Evolutionary conservation across 257 asterid genomes (phyloP).

Genomic region (Ligustrum vulgare): DNA sequence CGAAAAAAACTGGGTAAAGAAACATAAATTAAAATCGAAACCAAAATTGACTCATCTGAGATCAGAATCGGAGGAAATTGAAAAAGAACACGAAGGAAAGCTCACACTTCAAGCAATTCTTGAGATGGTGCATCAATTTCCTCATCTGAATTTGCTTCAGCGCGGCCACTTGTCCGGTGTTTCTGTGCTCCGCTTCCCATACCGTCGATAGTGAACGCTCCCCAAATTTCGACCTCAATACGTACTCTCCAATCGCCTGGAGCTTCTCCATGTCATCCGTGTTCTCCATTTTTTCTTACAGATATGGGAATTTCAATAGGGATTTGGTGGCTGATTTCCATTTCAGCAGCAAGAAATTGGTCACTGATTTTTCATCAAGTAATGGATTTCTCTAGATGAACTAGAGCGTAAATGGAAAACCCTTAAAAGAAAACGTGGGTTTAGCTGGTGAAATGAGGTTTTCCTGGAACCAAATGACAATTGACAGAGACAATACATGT

Average conservation of each 20-base stretch:
- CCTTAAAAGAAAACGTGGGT: no score
- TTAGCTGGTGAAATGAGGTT: no score
- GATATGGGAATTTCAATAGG: not conserved
- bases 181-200: constrained; percentile 49
- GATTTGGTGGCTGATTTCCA: not conserved
- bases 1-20: no score
- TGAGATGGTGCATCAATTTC: constrained; percentile 42
- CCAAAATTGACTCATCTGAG: no score
- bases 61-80: no score
- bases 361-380: not conserved
- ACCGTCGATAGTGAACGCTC: constrained; percentile 41
- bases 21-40: no score
- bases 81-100: constrained; percentile 48
- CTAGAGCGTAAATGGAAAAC: no score
- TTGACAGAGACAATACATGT: no score
- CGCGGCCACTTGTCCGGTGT: constrained; percentile 45
- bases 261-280: not conserved
- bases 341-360: no score
- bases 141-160: constrained; percentile 39
- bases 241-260: constrained; percentile 31
- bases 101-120: constrained; percentile 53
- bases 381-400: not conserved
- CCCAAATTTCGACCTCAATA: constrained; percentile 35
- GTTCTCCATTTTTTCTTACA: not conserved
- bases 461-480: no score